Evolutionary conservation across 306 rosid species (phyloP).

Genomic region (Sechiopsis laciniata): DNA sequence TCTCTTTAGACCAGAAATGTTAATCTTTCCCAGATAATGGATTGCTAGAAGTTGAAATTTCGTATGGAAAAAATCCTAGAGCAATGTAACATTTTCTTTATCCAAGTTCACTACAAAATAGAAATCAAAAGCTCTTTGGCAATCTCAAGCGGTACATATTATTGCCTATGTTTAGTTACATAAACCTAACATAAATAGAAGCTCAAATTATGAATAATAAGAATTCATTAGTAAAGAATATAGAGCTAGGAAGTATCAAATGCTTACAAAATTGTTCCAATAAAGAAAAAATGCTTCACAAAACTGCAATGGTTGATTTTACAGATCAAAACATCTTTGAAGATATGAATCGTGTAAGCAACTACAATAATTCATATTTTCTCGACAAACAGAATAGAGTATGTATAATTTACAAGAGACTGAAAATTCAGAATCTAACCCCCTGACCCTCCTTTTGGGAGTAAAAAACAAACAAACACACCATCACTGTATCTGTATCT

Average conservation of each 20-base stretch:
- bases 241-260: neutral
- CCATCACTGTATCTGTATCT: neutral
- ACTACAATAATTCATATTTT: neutral
- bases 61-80: no score
- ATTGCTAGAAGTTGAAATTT: neutral
- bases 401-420: neutral
- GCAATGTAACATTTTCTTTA: no score
- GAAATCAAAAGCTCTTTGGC: no score
- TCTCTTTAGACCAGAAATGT: no score
- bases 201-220: no score
- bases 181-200: no score
- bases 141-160: no score
- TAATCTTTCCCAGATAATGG: neutral
- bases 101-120: no score
- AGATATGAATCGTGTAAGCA: neutral
- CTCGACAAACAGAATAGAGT: neutral
- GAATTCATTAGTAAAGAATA: neutral
- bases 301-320: neutral
- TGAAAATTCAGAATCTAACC: neutral
- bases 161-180: no score
- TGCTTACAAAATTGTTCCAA: neutral
- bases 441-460: neutral
- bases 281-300: neutral
- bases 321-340: neutral
- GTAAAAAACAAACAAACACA: neutral